Percentiles rank a stretch among this genome's conserved stretches.
These are phyloP conservation scores for Sphagnum tenellum DNA, from an alignment of 225 moss, liverwort and hornwort genomes.

Conservation along the genomic window DNA sequence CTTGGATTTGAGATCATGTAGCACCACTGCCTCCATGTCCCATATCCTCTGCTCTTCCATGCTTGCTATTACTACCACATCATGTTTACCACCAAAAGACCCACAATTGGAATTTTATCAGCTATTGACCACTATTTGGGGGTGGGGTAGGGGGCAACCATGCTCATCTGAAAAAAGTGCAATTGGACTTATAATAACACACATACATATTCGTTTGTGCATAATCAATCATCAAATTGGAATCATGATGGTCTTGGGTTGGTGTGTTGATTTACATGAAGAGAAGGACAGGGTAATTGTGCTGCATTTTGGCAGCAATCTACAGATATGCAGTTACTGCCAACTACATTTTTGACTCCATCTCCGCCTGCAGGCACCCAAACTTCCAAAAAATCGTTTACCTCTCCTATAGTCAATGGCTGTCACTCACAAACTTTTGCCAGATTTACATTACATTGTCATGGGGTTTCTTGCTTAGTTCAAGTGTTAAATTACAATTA, in stretches of 20 bases:
- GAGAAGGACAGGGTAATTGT: conserved; percentile 39
- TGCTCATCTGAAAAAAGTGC: not conserved
- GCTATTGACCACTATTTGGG: too few species aligned
- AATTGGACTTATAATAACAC: not conserved
- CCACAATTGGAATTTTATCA: too few species aligned
- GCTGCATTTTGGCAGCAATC: conserved; percentile 78
- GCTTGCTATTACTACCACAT: conserved; percentile 19
- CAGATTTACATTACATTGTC: too few species aligned
- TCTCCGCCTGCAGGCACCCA: conserved; percentile 4
- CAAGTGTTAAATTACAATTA: conserved; percentile 2
- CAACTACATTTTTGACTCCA: conserved; percentile 26
- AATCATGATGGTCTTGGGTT: not conserved
- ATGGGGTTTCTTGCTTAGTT: too few species aligned
- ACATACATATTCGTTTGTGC: not conserved
- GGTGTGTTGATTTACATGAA: conserved; percentile 38
- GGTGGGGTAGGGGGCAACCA: too few species aligned
- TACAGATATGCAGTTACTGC: conserved; percentile 62
- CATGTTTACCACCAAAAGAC: not conserved
- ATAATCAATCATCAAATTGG: not conserved
- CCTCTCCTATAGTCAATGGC: too few species aligned
- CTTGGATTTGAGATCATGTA: conserved; percentile 23
- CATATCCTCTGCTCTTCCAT: conserved; percentile 31
- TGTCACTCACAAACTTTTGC: not conserved
- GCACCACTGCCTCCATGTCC: conserved; percentile 50
- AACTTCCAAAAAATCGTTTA: not conserved